Percentiles rank a stretch among this genome's conserved stretches.
Conservation (phyloP, 768 basidiomycete genomes). For the Pluteus cervinus region DNA sequence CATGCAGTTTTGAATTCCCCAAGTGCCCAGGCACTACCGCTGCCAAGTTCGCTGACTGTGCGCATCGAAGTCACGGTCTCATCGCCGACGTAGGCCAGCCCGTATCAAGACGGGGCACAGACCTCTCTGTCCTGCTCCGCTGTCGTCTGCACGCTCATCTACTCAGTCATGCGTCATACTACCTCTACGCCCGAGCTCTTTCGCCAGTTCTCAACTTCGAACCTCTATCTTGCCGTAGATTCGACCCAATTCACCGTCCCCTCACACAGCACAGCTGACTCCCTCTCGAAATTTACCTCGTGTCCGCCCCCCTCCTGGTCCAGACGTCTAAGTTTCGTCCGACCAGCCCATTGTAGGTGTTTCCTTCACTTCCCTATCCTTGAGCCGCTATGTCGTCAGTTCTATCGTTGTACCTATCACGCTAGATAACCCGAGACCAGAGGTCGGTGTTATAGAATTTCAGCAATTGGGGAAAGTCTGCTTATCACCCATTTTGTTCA, state of each 20-base stretch:
- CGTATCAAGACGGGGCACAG: slow-evolving; percentile 58
- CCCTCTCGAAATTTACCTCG: slow-evolving; percentile 51
- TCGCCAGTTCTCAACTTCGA: slow-evolving; percentile 60
- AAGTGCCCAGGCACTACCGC: no score
- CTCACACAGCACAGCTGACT: slow-evolving; percentile 31
- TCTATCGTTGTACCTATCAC: slow-evolving; percentile 2
- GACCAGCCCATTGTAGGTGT: slow-evolving; percentile 80
- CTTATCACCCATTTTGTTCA: slow-evolving; percentile 87
- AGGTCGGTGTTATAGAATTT: slow-evolving; percentile 89
- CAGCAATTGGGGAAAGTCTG: slow-evolving; percentile 99
- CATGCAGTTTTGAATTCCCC: no score
- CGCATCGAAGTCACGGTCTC: slow-evolving; percentile 68
- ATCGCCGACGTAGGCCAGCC: slow-evolving; percentile 84
- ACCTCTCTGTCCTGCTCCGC: slow-evolving; percentile 76
- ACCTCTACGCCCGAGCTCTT: slow-evolving; percentile 30
- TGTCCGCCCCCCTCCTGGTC: slow-evolving; percentile 69
- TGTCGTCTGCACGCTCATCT: no score
- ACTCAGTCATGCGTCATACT: no score
- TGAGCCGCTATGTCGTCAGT: no score
- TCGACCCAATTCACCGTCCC: slow-evolving; percentile 64
- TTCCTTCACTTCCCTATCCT: slow-evolving; percentile 2
- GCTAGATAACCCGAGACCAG: slow-evolving; percentile 88
- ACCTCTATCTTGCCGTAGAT: slow-evolving; percentile 55
- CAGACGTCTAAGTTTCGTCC: no score
- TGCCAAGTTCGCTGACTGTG: no score